Percentiles rank a stretch among this genome's conserved stretches.
phyloP scores from a whole-genome alignment of 2,329 filamentous ascomycete genomes.

The Lecanicillium sp. region DNA sequence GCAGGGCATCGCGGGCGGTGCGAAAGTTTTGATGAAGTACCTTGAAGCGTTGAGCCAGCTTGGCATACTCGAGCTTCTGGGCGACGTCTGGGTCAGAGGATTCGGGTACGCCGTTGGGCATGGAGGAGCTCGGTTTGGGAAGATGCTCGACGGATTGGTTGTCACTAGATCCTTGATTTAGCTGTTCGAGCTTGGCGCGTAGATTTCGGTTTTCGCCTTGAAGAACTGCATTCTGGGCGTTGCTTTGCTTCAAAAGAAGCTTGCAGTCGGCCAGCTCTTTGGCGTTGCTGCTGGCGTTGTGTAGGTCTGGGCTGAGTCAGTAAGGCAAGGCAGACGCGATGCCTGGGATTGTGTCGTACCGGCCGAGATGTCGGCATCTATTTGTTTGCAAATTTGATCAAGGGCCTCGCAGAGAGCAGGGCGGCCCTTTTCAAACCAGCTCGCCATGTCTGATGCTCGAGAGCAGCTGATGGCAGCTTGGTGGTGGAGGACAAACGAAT shows the following conservation, averaged over 20 bases:
- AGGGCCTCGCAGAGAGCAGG: slow-evolving; percentile 36
- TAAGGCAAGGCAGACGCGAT: neutral
- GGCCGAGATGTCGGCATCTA: slow-evolving; percentile 31
- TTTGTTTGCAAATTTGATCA: slow-evolving; percentile 32
- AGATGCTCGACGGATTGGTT: neutral
- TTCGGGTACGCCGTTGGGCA: slow-evolving; percentile 4
- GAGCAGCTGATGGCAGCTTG: neutral
- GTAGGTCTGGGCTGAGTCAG: slow-evolving; percentile 1
- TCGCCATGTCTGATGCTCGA: slow-evolving; percentile 27
- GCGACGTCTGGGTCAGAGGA: slow-evolving; percentile 16
- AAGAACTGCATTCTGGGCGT: slow-evolving; percentile 28
- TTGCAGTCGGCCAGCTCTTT: slow-evolving; percentile 3
- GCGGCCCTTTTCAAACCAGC: slow-evolving; percentile 34
- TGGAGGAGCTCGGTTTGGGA: slow-evolving; percentile 1
- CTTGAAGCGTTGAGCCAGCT: slow-evolving; percentile 34
- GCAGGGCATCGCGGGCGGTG: slow-evolving; percentile 32
- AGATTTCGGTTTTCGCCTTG: slow-evolving; percentile 39
- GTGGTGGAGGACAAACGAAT: neutral
- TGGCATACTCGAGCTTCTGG: slow-evolving; percentile 29
- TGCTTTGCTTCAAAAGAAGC: slow-evolving; percentile 1
- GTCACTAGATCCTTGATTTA: neutral
- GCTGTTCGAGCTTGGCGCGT: slow-evolving; percentile 27
- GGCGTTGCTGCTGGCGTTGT: neutral
- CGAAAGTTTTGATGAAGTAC: slow-evolving; percentile 37
- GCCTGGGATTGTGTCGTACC: slow-evolving; percentile 24